Evolutionary conservation across 1,139 yeast genomes (phyloP), one percentile per base, ranked within the genome.

Genomic region (Hansenula sp.): DNA sequence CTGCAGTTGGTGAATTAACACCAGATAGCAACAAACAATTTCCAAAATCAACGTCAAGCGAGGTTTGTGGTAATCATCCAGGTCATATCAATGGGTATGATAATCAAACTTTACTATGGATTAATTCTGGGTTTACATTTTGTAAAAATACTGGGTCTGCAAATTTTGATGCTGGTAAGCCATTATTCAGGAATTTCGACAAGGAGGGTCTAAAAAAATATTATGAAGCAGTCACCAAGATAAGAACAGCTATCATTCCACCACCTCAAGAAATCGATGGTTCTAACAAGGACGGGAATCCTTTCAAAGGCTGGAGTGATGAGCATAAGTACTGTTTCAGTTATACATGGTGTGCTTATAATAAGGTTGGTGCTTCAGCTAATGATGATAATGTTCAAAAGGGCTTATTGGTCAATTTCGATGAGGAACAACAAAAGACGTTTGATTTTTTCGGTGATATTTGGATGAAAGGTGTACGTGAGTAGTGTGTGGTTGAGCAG

Each of bases 341-440:
- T 7, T 80, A 80, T 56, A 63, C 74, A 38, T 80, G 82, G 68
- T 80, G 86, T 65, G 85, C 84, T 0, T 79, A 77, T 53, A 74
- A 72, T 50, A 51, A 60, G 13, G 63, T 79, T 16, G 75, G 74
- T 8, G 64, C 70, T 10, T 24, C 25, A 29, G n/a, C 36, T 17
- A 47, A 38, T 12, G 12, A 28, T 4, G 13, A 17, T 16, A 45
- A 44, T 4, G 49, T 48, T 4, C 41, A 45, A 34, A 34, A 28
- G 5, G 63, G 62, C 4, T 28, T 45, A 48, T 65, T 38, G 7
- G 52, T 60, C 5, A 40, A 47, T 19, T 57, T 52, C 42, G 49
- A 45, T 15, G 32, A 41, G 3, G 21, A 38, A 4, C 51, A 51
- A 31, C 47, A 46, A n/a, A 42, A 40, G 16, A 54, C 55, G 49